Evolutionary conservation across 2,329 filamentous ascomycete species (phyloP).

Genomic region (Aspergillus quadrilineatus): DNA sequence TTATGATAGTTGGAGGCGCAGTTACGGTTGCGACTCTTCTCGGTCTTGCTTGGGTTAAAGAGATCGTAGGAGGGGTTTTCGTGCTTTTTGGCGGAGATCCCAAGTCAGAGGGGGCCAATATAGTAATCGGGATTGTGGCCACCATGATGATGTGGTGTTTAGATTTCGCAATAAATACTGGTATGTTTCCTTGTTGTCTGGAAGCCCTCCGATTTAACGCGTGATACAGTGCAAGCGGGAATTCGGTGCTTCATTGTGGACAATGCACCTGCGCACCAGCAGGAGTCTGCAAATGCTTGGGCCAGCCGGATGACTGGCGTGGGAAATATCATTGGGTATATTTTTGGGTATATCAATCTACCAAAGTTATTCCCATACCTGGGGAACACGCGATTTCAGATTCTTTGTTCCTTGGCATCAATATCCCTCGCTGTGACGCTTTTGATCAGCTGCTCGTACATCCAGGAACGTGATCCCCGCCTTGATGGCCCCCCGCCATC

Average conservation of each 20-base stretch:
- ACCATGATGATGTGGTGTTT: constrained; percentile 85
- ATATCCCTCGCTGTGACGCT: constrained; percentile 70
- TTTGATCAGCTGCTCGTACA: constrained; percentile 64
- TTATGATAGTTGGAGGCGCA: constrained; percentile 69
- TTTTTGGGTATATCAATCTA: constrained; percentile 81
- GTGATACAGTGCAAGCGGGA: constrained; percentile 71
- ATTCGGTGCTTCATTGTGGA: constrained; percentile 93
- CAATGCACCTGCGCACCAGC: constrained; percentile 86
- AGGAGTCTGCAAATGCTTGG: constrained; percentile 93
- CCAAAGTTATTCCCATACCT: constrained; percentile 74
- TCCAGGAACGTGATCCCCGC: constrained; percentile 78
- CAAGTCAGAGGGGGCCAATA: constrained; percentile 64
- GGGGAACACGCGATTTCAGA: constrained; percentile 87
- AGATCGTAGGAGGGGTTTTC: constrained; percentile 68
- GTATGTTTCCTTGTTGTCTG: constrained; percentile 41
- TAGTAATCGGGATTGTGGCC: constrained; percentile 70
- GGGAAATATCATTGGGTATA: constrained; percentile 87
- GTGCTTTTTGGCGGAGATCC: constrained; percentile 68
- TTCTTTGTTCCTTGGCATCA: constrained; percentile 81
- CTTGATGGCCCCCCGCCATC: constrained; percentile 63
- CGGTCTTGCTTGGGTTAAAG: constrained; percentile 70
- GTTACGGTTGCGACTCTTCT: constrained; percentile 69
- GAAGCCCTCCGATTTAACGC: not conserved
- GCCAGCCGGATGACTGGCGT: constrained; percentile 81
- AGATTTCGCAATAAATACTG: constrained; percentile 93